A percentile compares a stretch with the other conserved stretches of the same genome.
Conservation (phyloP, 768 basidiomycete genomes). For the Sporobolomyces roseus region DNA sequence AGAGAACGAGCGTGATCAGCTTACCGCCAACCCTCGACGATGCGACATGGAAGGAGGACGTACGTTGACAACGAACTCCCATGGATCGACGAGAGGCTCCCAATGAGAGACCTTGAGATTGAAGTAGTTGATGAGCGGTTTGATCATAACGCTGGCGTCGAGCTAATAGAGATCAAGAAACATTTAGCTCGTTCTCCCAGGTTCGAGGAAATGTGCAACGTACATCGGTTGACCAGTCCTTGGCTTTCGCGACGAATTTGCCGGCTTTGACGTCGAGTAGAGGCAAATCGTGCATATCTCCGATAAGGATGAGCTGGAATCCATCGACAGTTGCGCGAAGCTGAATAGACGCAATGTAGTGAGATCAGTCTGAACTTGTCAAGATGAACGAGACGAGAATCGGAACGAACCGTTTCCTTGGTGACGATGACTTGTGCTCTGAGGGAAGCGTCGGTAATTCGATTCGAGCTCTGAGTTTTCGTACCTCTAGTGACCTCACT, state of each 20-base stretch:
- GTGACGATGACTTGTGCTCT: slow-evolving; percentile 39
- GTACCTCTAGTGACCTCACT: slow-evolving; percentile 15
- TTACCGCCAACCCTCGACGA: not conserved
- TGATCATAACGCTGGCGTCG: slow-evolving; percentile 74
- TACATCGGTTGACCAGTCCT: slow-evolving; percentile 93
- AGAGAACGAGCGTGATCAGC: not conserved
- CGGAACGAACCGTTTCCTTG: slow-evolving; percentile 33
- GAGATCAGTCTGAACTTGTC: not conserved
- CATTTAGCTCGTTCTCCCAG: too few species aligned
- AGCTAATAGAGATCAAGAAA: slow-evolving; percentile 55
- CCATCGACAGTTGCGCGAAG: slow-evolving; percentile 70
- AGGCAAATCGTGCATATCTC: slow-evolving; percentile 91
- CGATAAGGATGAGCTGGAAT: slow-evolving; percentile 86
- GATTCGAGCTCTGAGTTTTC: slow-evolving; percentile 3
- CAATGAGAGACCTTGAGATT: slow-evolving; percentile 96
- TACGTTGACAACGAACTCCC: slow-evolving; percentile 77
- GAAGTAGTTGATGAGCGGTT: slow-evolving; percentile 86
- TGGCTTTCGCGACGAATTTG: slow-evolving; percentile 73
- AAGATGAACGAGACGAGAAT: not conserved
- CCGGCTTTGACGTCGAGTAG: slow-evolving; percentile 83
- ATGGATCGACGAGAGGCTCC: slow-evolving; percentile 96
- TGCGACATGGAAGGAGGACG: slow-evolving; percentile 20
- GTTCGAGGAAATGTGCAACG: too few species aligned
- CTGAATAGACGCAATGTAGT: not conserved
- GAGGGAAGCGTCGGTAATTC: slow-evolving; percentile 1